Evolutionary conservation across 495 filamentous ascomycete genomes (phyloP).

Genomic region (Neurospora cerealis): DNA sequence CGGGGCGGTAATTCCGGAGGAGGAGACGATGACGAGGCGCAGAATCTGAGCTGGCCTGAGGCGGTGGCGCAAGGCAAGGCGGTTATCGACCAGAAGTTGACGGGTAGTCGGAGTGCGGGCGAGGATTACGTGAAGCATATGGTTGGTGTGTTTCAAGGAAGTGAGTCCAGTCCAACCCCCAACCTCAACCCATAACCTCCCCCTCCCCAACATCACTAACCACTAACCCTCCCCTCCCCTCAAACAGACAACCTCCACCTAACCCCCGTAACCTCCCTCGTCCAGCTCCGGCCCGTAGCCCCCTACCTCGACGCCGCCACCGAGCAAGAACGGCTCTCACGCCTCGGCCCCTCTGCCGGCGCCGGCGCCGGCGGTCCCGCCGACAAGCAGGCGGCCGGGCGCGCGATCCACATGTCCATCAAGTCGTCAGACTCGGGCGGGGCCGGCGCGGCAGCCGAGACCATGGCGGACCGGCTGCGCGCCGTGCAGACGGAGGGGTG

Average conservation of each 20-base stretch:
- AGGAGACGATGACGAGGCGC: constrained; percentile 12
- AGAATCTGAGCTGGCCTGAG: constrained; percentile 32
- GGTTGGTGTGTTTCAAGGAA: constrained; percentile 41
- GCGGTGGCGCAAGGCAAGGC: constrained; percentile 35
- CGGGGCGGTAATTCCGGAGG: constrained; percentile 4
- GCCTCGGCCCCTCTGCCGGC: constrained; percentile 12
- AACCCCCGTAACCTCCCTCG: constrained; percentile 33
- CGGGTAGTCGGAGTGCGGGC: constrained; percentile 25
- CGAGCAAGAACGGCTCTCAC: constrained; percentile 32
- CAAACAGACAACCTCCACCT: constrained; percentile 35
- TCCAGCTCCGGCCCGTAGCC: constrained; percentile 35
- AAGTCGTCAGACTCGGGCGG: constrained; percentile 18
- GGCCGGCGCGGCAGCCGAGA: constrained; percentile 31
- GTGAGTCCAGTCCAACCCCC: constrained; percentile 14
- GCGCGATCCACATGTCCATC: constrained; percentile 44
- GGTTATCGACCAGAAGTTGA: constrained; percentile 33
- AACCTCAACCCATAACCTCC: not conserved
- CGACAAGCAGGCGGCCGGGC: constrained; percentile 12
- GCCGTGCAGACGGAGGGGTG: constrained; percentile 35
- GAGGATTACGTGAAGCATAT: constrained; percentile 32
- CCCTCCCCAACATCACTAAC: not conserved
- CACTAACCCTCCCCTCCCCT: not conserved
- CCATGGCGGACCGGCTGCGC: constrained; percentile 37
- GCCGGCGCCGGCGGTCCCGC: constrained; percentile 3
- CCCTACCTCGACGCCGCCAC: constrained; percentile 39